Percentiles rank a stretch among this genome's conserved stretches.
Evolutionary conservation across 768 basidiomycete species (phyloP).

Genomic region (Astraeus odoratus): DNA sequence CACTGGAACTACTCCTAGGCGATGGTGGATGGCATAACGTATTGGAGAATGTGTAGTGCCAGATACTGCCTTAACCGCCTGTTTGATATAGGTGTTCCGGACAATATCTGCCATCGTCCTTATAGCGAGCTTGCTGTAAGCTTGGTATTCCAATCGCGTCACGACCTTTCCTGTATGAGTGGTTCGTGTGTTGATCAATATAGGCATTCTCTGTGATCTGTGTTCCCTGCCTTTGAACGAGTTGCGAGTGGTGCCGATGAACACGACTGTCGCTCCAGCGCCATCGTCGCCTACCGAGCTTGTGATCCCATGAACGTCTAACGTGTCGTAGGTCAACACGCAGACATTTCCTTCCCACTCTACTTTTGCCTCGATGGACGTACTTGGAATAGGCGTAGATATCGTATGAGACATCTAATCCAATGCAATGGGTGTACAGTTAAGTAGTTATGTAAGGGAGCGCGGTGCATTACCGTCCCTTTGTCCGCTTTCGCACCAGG

Average conservation of each 20-base stretch:
- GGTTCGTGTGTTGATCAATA: constrained; percentile 6
- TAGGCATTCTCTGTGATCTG: constrained; percentile 3
- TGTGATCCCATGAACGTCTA: constrained; percentile 55
- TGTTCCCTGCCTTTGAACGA: constrained; percentile 62
- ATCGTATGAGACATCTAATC: no score
- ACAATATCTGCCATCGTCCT: constrained; percentile 67
- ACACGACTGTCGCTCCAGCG: constrained; percentile 68
- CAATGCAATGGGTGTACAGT: no score
- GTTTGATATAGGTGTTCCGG: constrained; percentile 34
- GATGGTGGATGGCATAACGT: constrained; percentile 63
- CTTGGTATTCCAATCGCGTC: constrained; percentile 72
- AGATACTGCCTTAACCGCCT: constrained; percentile 39
- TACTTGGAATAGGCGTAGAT: constrained; percentile 15
- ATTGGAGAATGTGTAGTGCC: constrained; percentile 33
- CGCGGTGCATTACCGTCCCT: no score
- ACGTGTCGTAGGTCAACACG: constrained; percentile 49
- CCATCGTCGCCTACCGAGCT: constrained; percentile 52
- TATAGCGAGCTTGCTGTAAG: constrained; percentile 74
- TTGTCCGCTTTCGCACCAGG: no score
- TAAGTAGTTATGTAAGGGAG: no score
- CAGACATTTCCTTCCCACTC: constrained; percentile 27
- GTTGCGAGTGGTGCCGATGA: constrained; percentile 83
- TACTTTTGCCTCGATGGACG: constrained; percentile 20
- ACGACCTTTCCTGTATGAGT: constrained; percentile 55
- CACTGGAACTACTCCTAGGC: constrained; percentile 70